These are phyloP conservation scores for Acacia acuminata DNA, from an alignment of 306 rosid genomes.

Conservation along the genomic window DNA sequence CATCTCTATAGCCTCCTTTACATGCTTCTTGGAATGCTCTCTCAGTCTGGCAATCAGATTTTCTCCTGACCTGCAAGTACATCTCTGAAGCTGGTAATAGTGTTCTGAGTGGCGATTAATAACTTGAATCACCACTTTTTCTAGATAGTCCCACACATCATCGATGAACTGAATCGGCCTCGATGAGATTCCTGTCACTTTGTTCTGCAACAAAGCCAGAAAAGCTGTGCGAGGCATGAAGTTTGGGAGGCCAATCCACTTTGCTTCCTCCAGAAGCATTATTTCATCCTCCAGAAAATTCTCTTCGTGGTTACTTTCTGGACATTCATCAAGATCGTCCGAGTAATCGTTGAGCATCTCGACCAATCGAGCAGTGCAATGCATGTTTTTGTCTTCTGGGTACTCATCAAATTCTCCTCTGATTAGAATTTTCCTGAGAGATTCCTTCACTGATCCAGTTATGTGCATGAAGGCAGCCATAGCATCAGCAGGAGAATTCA, in stretches of 20 bases:
- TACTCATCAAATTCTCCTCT: slow-evolving; percentile 37
- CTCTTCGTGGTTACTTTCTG: neutral
- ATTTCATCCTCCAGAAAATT: neutral
- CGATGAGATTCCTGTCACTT: neutral
- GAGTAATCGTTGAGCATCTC: neutral
- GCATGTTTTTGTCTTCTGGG: neutral
- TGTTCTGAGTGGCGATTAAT: neutral
- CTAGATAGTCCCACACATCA: neutral
- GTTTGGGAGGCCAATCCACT: neutral
- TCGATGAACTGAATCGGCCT: neutral
- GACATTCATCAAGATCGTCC: neutral
- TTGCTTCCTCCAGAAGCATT: neutral
- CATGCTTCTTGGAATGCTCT: slow-evolving; percentile 29
- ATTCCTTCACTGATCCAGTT: slow-evolving; percentile 38
- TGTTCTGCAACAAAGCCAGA: neutral
- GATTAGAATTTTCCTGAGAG: slow-evolving; percentile 45
- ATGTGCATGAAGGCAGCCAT: slow-evolving; percentile 45
- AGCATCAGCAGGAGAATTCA: slow-evolving; percentile 43
- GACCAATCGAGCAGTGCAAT: neutral
- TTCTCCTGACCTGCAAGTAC: neutral
- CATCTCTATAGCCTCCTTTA: slow-evolving; percentile 46
- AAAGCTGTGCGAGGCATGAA: neutral
- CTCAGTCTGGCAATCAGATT: slow-evolving; percentile 15
- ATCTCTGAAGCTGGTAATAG: neutral
- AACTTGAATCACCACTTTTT: neutral